Base-by-base conservation (phyloP, 257 asterid genomes). In the Phtheirospermum japonicum region DNA sequence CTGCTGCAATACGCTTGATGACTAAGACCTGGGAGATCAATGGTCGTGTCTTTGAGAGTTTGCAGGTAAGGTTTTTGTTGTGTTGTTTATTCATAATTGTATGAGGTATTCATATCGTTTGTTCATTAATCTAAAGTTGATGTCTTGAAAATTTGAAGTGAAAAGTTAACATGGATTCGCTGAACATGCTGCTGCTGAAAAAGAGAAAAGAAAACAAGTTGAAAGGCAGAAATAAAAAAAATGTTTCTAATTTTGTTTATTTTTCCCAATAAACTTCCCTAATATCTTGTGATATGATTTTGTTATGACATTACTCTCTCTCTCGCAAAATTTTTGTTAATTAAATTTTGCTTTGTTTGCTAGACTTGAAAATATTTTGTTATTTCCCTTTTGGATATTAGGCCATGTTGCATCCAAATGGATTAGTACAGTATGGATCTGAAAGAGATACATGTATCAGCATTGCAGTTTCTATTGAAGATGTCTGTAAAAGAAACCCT, bases 1-100 rank as follows among this genome's bases (percentile, higher is more conserved):
- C 94, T 64, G 83, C 95, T 63, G 97, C 95, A 10, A 77, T 77
- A 65, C 99, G 99, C 73, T 73, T 89, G 79, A 70, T 89, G 66
- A 87, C 94, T 79, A 93, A 86, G 83, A 78, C 99, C 11, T 93
- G 99, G 99, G 99, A 80, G 83, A 80, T 76, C 75, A 93, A 80
- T 63, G 99, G 81, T 67, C 97, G 95, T 50, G 84, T 82, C 80
- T 93, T 86, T 77, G 89, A 82, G 69, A 86, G 81, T 78, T 80
- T 93, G 81, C 97, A 85, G 93, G 99, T 80, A 77, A 79, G 83
- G n/a, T 48, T 73, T 46, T 31, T 42, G 31, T 77, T 40, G 13
- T 66, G 37, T 67, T 57, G 26, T 55, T 58, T 49, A 42, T 57
- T 45, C 51, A 14, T 45, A 11, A 45, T 45, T 45, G 19, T 45